A percentile compares a stretch with the other conserved stretches of the same genome.
Conservation (phyloP, 305 asterid genomes). For the Caryopteris hybrid region DNA sequence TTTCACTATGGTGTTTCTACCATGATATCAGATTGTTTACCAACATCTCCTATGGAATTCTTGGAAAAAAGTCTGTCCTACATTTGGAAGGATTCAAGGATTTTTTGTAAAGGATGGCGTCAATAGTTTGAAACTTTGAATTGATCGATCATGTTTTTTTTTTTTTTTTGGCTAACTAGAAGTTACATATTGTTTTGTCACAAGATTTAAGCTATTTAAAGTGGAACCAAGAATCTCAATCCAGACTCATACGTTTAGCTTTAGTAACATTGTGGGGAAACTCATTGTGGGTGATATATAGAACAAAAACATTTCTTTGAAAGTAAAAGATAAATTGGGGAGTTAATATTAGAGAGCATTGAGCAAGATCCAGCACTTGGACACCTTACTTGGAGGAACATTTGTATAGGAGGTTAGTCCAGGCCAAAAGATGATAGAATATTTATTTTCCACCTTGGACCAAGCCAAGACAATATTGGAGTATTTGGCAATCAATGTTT, state of each 20-base stretch:
- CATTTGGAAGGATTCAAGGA: neutral
- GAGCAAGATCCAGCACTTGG: neutral
- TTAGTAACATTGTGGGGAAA: neutral
- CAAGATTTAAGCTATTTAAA: neutral
- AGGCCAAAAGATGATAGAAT: neutral
- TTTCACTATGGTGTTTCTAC: neutral
- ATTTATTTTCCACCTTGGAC: neutral
- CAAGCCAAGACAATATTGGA: neutral
- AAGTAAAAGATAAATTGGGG: neutral
- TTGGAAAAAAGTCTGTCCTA: too few species aligned
- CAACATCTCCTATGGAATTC: neutral
- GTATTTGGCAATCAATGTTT: neutral
- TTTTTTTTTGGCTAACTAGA: too few species aligned
- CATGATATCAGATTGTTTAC: neutral
- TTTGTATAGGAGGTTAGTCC: neutral
- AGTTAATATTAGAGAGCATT: neutral
- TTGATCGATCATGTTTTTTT: neutral
- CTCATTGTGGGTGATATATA: neutral
- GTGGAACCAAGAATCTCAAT: neutral
- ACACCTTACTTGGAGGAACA: neutral
- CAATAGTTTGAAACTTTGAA: neutral
- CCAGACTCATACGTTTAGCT: neutral
- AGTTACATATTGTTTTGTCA: too few species aligned
- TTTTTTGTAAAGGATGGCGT: too few species aligned
- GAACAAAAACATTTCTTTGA: too few species aligned